These are phyloP conservation scores for Ascomycota sp. DNA, from an alignment of 2,329 filamentous ascomycete species.

Conservation along the genomic window DNA sequence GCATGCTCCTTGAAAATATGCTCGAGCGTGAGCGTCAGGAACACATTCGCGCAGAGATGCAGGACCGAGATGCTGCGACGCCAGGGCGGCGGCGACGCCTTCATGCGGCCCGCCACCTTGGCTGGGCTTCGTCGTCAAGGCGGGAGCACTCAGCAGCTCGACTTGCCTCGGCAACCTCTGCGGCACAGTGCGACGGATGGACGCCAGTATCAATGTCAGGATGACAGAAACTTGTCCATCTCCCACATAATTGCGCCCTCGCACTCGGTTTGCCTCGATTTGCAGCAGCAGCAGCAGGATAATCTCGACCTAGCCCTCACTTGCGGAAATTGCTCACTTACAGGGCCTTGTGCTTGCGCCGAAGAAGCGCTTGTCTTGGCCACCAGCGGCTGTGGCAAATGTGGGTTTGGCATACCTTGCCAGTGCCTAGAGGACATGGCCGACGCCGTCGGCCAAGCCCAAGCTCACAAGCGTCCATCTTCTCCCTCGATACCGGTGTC, in stretches of 20 bases:
- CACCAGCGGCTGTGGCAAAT: constrained; percentile 42
- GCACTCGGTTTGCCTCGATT: constrained; percentile 19
- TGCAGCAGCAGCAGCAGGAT: constrained; percentile 8
- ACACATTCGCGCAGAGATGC: constrained; percentile 20
- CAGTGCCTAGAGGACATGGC: constrained; percentile 44
- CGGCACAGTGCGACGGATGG: constrained; percentile 10
- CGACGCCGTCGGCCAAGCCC: constrained; percentile 17
- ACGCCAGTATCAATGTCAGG: constrained; percentile 7
- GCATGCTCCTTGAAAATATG: constrained; percentile 40
- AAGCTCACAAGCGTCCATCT: constrained; percentile 26
- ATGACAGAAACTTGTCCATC: constrained; percentile 27
- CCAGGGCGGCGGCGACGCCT: constrained; percentile 9
- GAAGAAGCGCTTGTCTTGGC: constrained; percentile 36
- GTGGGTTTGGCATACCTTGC: constrained; percentile 40
- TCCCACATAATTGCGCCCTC: constrained; percentile 36
- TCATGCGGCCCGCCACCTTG: constrained; percentile 9
- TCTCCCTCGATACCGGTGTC: constrained; percentile 22
- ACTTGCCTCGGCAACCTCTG: constrained; percentile 7
- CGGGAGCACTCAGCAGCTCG: constrained; percentile 9
- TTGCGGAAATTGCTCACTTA: constrained; percentile 35
- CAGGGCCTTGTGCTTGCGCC: constrained; percentile 34
- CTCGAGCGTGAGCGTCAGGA: constrained; percentile 36
- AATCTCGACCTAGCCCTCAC: constrained; percentile 16
- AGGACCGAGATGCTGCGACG: constrained; percentile 16
- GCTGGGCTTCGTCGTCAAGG: constrained; percentile 8